Evolutionary conservation across 345 rosid species (phyloP).

Genomic region (Gossypium herbaceum): DNA sequence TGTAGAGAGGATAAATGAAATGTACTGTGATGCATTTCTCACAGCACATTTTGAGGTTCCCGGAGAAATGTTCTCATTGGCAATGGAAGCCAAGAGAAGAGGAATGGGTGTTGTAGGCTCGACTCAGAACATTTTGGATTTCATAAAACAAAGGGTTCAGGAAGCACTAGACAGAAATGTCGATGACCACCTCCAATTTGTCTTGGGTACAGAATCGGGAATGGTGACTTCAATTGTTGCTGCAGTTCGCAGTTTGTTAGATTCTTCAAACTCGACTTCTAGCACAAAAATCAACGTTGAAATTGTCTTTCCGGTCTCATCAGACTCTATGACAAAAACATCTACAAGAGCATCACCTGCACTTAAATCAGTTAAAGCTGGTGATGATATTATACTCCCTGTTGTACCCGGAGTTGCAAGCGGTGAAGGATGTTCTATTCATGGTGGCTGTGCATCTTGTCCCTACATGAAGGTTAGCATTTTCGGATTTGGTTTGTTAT

Average conservation of each 20-base stretch:
- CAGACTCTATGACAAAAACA: constrained; percentile 73
- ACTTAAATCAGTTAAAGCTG: constrained; percentile 33
- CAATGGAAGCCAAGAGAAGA: constrained; percentile 89
- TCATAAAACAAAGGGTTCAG: constrained; percentile 72
- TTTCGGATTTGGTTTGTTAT: not conserved
- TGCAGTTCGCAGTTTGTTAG: constrained; percentile 55
- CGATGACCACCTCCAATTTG: constrained; percentile 79
- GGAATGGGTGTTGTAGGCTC: constrained; percentile 98
- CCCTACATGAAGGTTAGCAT: constrained; percentile 89
- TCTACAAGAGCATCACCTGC: constrained; percentile 39
- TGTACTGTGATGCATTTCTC: constrained; percentile 86
- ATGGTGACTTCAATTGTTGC: constrained; percentile 95
- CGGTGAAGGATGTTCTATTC: constrained; percentile 93
- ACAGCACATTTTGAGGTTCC: constrained; percentile 98
- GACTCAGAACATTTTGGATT: constrained; percentile 85
- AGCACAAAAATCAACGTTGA: constrained; percentile 66
- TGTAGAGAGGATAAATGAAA: constrained; percentile 73
- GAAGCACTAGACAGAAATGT: constrained; percentile 78
- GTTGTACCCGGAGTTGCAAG: constrained; percentile 88
- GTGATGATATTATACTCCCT: constrained; percentile 52
- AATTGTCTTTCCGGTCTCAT: constrained; percentile 90
- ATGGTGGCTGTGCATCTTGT: constrained; percentile 98
- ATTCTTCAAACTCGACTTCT: constrained; percentile 38
- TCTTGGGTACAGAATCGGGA: constrained; percentile 93
- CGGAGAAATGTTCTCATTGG: constrained; percentile 96